Evolutionary conservation across 805 yeast genomes (phyloP).

Genomic region (Schwanniomyces polymorphus): DNA sequence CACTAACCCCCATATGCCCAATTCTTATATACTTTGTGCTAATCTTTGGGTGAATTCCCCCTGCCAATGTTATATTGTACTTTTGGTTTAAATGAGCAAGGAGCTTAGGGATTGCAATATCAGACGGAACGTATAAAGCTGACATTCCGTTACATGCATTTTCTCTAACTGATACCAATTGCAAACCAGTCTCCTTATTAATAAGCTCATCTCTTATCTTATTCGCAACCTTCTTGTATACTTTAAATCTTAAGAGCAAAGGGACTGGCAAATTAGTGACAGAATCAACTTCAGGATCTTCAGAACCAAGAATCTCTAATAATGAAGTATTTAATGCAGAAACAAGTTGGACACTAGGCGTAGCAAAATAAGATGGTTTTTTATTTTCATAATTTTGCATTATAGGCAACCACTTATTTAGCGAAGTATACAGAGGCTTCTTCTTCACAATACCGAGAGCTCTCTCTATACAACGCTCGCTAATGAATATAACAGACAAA

Average conservation of each 20-base stretch:
- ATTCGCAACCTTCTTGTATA: slow-evolving; percentile 2
- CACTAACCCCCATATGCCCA: slow-evolving; percentile 9
- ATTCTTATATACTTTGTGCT: slow-evolving; percentile 6
- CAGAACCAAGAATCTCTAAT: slow-evolving; percentile 6
- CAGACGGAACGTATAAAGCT: slow-evolving; percentile 7
- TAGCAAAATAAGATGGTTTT: slow-evolving; percentile 9
- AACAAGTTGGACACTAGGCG: slow-evolving; percentile 7
- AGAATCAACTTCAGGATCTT: slow-evolving; percentile 4
- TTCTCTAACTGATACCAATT: neutral
- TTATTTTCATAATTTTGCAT: slow-evolving; percentile 7
- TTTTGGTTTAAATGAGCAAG: slow-evolving; percentile 1
- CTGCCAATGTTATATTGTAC: slow-evolving; percentile 6
- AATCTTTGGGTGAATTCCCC: slow-evolving; percentile 7
- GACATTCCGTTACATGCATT: slow-evolving; percentile 8
- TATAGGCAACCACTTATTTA: slow-evolving; percentile 9
- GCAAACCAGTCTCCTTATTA: slow-evolving; percentile 2
- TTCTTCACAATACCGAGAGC: neutral
- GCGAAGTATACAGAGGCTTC: slow-evolving; percentile 4
- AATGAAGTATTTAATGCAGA: slow-evolving; percentile 6
- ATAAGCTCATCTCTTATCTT: slow-evolving; percentile 3
- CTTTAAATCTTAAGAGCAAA: slow-evolving; percentile 1
- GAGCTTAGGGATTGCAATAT: slow-evolving; percentile 1
- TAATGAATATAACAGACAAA: slow-evolving; percentile 4
- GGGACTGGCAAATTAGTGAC: slow-evolving; percentile 3
- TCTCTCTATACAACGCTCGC: slow-evolving; percentile 4